Evolutionary conservation across 192 early-diverging fungal genomes (phyloP), one percentile per base, ranked within the genome.

Genomic region (Glomus cerebriforme): DNA sequence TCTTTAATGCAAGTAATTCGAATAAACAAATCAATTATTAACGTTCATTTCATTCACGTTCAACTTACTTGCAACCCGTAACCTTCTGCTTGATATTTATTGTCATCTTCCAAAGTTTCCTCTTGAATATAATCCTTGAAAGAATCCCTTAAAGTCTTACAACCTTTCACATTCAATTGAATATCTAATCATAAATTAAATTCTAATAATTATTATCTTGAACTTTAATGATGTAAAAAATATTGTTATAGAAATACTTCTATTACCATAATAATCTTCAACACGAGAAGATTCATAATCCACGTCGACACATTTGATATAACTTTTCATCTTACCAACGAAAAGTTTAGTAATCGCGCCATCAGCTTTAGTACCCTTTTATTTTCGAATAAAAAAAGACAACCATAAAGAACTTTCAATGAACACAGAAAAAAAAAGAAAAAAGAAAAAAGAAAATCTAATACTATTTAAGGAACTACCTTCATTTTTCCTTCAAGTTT

Each of bases 401-500:
- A 10, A 12, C 39, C 0, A 64, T 31, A 64, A 12, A 64, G 29
- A 29, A 64, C 9, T 5, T 31, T 64, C 3, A 29, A 31, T 7
- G 62, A 47, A 27, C 19, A 26, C n/a, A 29, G 2, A 43, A 59
- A n/a, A 1, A 12, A 43, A 43, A 43, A n/a, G 62, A 47, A 27
- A 10, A 26, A 13, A 29, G 2, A 43, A 59, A n/a, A 1, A 12
- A 43, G 12, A 43, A 43, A 2, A 12, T 43, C 19, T 15, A 6
- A 59, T 17, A 13, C 45, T 9, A 37, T 4, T 12, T 58, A 62
- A 54, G 39, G 32, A 37, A 5, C 32, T 70, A 92, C 94, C 92
- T 98, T 96, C 97, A 99, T 99, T 85, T 98, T 97, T 24, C 85
- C 91, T 85, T 98, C 98, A 45, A 99, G 84, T 83, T 96, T 97